Evolutionary conservation across 1,139 yeast species (phyloP).

Genomic region (Nakaseomyces bracarensis): DNA sequence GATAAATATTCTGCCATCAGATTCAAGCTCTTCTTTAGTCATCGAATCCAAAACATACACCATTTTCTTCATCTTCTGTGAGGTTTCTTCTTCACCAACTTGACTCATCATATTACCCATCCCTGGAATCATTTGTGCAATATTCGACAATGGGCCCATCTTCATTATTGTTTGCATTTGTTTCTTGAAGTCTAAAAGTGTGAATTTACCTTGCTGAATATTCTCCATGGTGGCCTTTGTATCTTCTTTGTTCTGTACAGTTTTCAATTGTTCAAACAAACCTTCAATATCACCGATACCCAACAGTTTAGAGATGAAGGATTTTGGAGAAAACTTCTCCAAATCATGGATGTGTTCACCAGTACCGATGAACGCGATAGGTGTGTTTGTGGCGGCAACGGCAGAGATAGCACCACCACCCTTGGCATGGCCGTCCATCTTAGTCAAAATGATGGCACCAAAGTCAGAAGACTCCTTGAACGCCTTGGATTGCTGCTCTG

Average conservation of each 20-base stretch:
- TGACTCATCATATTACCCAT: conserved; percentile 79
- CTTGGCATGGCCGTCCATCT: conserved; percentile 98
- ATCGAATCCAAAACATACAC: conserved; percentile 91
- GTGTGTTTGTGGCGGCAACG: conserved; percentile 93
- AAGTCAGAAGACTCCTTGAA: conserved; percentile 88
- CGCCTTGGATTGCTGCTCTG: conserved; percentile 89
- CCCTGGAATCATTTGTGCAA: conserved; percentile 96
- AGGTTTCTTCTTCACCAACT: conserved; percentile 86
- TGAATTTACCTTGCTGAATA: conserved; percentile 89
- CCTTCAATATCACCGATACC: conserved; percentile 97
- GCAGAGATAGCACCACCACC: conserved; percentile 99
- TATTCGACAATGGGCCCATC: conserved; percentile 91
- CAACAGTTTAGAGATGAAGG: conserved; percentile 77
- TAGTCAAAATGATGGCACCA: conserved; percentile 91
- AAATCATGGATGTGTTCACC: conserved; percentile 95
- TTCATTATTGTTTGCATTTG: conserved; percentile 93
- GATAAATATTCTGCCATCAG: conserved; percentile 77
- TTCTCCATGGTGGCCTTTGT: conserved; percentile 90
- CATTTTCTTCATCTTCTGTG: conserved; percentile 75
- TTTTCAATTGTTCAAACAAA: conserved; percentile 85
- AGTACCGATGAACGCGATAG: conserved; percentile 95
- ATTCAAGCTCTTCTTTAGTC: conserved; percentile 86
- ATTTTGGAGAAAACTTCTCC: conserved; percentile 83
- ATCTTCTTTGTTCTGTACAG: conserved; percentile 63
- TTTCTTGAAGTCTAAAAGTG: conserved; percentile 83